Evolutionary conservation across 176 grass and related monocot species (phyloP), one percentile per base, ranked within the genome.

Genomic region (Phoenix roebelenii): DNA sequence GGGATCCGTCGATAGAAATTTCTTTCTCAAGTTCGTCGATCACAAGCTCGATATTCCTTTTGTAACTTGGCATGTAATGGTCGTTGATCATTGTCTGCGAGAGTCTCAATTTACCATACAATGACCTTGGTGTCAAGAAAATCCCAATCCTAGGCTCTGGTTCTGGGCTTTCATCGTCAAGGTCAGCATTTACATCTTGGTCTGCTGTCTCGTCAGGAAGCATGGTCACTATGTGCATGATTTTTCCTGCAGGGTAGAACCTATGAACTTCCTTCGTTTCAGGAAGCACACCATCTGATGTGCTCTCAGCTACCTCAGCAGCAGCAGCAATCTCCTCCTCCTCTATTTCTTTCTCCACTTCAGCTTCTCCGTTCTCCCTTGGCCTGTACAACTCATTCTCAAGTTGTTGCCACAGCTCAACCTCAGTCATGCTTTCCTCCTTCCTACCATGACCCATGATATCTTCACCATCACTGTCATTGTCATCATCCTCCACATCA

Each of bases 41-140:
- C 22, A 92, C 52, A 60, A 72, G 80, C 59, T 92, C 93, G 1
- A 92, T 88, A 26, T 83, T 97, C 72, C 79, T 88, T 76, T 84
- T 85, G 51, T 97, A 97, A 30, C 83, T 83, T 23, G 93, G 93
- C 93, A 97, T 97, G 73, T 83, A 97, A 78, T 97, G 93, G 52
- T 97, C 84, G 48, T 97, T 97, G 64, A 97, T 88, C 93, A 97
- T 92, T 54, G 76, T 76, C 61, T 91, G 83, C 0, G 87, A 97
- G 52, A 97, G 84, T 75, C 87, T 91, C 66, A 97, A 70, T 56
- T 97, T 92, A 48, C 87, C 93, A 22, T 97, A 97, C 12, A 97
- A 64, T 39, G 84, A 85, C 69, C 93, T 77, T 57, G 84, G 87
- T 7, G 87, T 85, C 78, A 85, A 61, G 66, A 83, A 97, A 39